Evolutionary conservation across 352 stramenopile genomes (phyloP).

Genomic region (Phytophthora cactorum): DNA sequence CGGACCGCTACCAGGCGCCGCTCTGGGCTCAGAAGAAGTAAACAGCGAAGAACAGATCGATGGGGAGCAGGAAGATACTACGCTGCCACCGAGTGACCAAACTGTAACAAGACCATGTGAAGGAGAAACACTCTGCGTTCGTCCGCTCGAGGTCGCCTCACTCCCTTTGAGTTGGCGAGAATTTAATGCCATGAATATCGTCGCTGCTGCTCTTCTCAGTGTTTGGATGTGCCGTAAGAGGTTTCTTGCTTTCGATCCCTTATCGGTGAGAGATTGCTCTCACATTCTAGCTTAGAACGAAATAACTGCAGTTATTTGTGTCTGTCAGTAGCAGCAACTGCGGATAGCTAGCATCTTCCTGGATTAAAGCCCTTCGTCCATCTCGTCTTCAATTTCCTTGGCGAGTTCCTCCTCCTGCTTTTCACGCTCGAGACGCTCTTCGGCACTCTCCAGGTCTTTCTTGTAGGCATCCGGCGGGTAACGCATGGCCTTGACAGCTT

Average conservation of each 20-base stretch:
- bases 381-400: conserved; percentile 98
- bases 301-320: background rate
- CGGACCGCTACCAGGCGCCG: conserved; percentile 79
- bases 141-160: conserved; percentile 7
- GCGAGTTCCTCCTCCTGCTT: conserved; percentile 95
- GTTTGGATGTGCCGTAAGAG: conserved; percentile 15
- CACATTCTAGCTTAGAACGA: conserved; percentile 22
- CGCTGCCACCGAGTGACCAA: conserved; percentile 8
- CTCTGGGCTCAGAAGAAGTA: conserved; percentile 85
- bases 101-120: conserved; percentile 36
- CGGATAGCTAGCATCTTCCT: background rate
- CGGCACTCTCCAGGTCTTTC: conserved; percentile 94
- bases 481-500: conserved; percentile 97
- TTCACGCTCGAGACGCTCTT: conserved; percentile 92
- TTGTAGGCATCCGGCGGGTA: conserved; percentile 98
- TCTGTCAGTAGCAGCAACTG: conserved; percentile 5
- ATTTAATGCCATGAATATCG: conserved; percentile 29
- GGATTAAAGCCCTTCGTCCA: conserved; percentile 91
- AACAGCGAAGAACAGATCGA: conserved; percentile 4
- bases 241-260: conserved; percentile 21
- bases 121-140: conserved; percentile 30
- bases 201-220: conserved; percentile 8
- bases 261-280: background rate
- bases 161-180: conserved; percentile 14
- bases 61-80: conserved; percentile 1